Conservation (phyloP, 176 grass and related monocot genomes). For the Panicum miliaceum region DNA sequence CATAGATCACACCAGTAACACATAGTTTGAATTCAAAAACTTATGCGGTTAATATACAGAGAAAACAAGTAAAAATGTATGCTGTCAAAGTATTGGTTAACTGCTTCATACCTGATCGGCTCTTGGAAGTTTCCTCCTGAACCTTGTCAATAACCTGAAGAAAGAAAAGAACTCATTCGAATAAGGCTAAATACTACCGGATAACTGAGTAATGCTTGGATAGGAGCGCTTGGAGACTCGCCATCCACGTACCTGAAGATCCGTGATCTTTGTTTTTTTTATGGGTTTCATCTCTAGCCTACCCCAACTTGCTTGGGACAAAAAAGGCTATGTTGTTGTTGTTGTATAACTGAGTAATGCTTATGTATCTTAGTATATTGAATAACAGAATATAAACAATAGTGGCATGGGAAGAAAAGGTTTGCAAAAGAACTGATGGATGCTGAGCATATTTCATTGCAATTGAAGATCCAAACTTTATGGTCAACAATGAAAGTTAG, state of each 20-base stretch:
- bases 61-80: constrained; percentile 8
- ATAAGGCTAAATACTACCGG: not conserved
- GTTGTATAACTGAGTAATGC: constrained; percentile 7
- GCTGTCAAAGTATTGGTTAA: not conserved
- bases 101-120: constrained; percentile 67
- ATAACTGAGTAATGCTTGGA: too few species aligned
- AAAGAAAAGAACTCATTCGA: constrained; percentile 12
- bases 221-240: too few species aligned
- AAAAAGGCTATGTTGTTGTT: too few species aligned
- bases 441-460: not conserved
- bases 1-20: not conserved
- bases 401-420: constrained; percentile 4
- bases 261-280: too few species aligned
- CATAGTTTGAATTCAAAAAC: not conserved
- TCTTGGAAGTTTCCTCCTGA: constrained; percentile 98
- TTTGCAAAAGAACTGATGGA: not conserved
- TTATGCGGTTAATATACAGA: not conserved
- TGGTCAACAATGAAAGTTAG: not conserved
- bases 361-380: not conserved
- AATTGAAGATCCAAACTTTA: not conserved
- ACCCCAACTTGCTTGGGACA: too few species aligned
- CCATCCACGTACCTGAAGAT: too few species aligned
- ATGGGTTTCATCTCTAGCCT: too few species aligned
- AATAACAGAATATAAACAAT: not conserved
- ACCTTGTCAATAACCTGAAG: constrained; percentile 96